Conservation (phyloP, 768 basidiomycete species). For the Pleurotus sapidus region DNA sequence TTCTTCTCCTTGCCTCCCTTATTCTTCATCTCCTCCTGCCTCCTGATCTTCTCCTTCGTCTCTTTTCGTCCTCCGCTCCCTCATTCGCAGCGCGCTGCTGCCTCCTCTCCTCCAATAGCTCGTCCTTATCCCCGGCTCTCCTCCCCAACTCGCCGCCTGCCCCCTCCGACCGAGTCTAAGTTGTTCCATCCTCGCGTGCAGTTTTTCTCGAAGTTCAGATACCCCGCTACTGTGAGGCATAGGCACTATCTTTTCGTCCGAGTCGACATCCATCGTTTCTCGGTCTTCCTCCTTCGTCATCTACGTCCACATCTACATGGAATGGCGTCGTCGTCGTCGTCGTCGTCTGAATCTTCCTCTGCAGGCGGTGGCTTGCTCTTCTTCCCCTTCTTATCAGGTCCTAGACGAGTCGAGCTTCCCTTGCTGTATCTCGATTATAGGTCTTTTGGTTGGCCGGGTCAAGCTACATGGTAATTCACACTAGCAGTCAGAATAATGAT, state of each 20-base stretch:
- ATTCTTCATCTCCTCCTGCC: slow-evolving; percentile 56
- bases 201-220: slow-evolving; percentile 60
- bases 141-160: slow-evolving; percentile 18
- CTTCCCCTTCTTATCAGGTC: slow-evolving; percentile 42
- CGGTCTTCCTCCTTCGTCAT: slow-evolving; percentile 18
- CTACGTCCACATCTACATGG: slow-evolving; percentile 1
- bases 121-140: slow-evolving; percentile 69
- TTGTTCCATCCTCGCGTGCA: slow-evolving; percentile 72
- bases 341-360: slow-evolving; percentile 27
- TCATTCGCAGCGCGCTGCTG: slow-evolving; percentile 73
- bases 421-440: slow-evolving; percentile 67
- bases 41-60: slow-evolving; percentile 77
- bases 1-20: slow-evolving; percentile 51
- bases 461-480: slow-evolving; percentile 48
- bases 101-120: slow-evolving; percentile 77
- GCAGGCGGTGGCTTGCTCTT: slow-evolving; percentile 34
- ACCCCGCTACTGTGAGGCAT: slow-evolving; percentile 68
- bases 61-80: slow-evolving; percentile 84
- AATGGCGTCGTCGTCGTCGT: slow-evolving; percentile 23
- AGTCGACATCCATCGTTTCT: slow-evolving; percentile 37
- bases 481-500: neutral
- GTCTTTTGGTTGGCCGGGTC: slow-evolving; percentile 89
- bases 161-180: slow-evolving; percentile 47
- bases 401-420: slow-evolving; percentile 32
- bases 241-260: slow-evolving; percentile 48